phyloP scores from a whole-genome alignment of 2,329 filamentous ascomycete species.

The Fusarium drepaniforme region DNA sequence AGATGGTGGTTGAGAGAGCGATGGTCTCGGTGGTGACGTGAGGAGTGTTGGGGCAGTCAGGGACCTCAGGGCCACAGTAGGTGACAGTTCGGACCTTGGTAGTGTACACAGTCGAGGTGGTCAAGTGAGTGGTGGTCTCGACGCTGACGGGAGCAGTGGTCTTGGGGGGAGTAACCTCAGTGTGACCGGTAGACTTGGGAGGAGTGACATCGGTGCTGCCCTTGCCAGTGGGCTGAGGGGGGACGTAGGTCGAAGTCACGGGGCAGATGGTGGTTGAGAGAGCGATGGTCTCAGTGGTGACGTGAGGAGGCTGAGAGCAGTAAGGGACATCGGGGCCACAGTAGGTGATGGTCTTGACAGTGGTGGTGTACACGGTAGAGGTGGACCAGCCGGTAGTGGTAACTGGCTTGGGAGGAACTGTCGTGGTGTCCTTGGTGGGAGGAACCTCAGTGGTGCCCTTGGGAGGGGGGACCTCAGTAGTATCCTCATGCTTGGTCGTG shows the following conservation, averaged over 20 bases:
- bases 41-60: constrained; percentile 21
- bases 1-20: constrained; percentile 21
- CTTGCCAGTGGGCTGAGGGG: background rate
- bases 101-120: constrained; percentile 23
- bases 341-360: constrained; percentile 25
- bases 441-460: constrained; percentile 18
- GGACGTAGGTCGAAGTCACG: constrained; percentile 15
- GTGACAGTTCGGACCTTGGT: constrained; percentile 31
- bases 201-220: constrained; percentile 4
- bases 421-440: background rate
- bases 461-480: background rate
- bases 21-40: constrained; percentile 29
- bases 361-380: constrained; percentile 36
- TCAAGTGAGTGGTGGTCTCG: constrained; percentile 41
- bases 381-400: constrained; percentile 9
- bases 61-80: constrained; percentile 13
- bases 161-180: constrained; percentile 2
- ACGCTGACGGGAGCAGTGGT: background rate
- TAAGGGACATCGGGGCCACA: constrained; percentile 22
- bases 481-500: constrained; percentile 27
- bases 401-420: background rate
- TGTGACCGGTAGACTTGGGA: constrained; percentile 18
- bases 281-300: constrained; percentile 28
- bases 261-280: constrained; percentile 31
- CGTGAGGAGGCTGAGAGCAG: constrained; percentile 21